phyloP scores from a whole-genome alignment of 306 rosid species.

The Rosa multiflora region DNA sequence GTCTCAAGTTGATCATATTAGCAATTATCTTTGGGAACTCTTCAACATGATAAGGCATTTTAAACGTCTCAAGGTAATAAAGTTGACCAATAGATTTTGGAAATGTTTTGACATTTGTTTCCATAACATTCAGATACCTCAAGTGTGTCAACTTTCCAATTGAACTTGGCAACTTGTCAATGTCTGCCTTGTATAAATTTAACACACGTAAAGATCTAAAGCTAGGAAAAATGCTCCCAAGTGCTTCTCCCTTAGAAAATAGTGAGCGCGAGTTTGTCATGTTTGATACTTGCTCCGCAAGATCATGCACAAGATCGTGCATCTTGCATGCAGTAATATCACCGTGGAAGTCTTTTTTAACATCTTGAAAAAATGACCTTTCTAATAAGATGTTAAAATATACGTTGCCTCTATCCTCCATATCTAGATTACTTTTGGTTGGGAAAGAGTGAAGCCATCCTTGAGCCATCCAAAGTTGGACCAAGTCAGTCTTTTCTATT shows the following conservation, averaged over 20 bases:
- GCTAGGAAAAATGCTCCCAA: neutral
- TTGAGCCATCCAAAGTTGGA: conserved; percentile 26
- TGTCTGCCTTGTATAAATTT: too few relatives aligned
- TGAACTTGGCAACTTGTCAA: too few relatives aligned
- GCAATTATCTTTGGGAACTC: too few relatives aligned
- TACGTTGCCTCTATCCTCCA: conserved; percentile 21
- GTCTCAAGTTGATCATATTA: too few relatives aligned
- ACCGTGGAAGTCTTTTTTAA: neutral
- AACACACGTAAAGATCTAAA: too few relatives aligned
- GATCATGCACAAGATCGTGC: conserved; percentile 27
- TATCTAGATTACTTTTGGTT: neutral
- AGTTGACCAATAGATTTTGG: too few relatives aligned
- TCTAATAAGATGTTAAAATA: conserved; percentile 17
- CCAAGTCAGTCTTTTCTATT: neutral
- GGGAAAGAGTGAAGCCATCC: conserved; percentile 13
- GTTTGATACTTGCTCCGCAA: conserved; percentile 8
- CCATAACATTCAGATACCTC: too few relatives aligned
- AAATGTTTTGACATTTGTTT: too few relatives aligned
- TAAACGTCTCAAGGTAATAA: too few relatives aligned
- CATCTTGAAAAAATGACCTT: conserved; percentile 23
- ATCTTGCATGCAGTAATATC: neutral
- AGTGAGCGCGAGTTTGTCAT: neutral
- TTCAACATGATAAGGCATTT: too few relatives aligned
- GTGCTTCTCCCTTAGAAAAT: neutral
- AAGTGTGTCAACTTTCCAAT: too few relatives aligned